Evolutionary conservation across 73 alveolate genomes (phyloP).

Genomic region (Paramecium sexaurelia): DNA sequence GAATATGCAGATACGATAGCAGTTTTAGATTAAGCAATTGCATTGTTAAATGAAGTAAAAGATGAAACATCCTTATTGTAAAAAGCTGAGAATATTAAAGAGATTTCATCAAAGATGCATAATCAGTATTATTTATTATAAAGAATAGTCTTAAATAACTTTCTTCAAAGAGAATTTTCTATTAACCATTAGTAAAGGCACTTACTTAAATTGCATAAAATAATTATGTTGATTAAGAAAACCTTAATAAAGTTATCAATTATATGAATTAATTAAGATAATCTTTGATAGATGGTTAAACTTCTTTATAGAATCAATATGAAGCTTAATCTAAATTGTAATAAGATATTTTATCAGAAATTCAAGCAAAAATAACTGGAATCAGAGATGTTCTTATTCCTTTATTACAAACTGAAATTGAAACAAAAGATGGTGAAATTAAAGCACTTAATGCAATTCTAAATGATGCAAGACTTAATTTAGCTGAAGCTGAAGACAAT

Average conservation of each 20-base stretch:
- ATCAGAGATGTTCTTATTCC: constrained; percentile 8
- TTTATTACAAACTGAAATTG: not conserved
- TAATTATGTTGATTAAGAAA: constrained; percentile 50
- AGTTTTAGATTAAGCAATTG: constrained; percentile 23
- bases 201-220: not conserved
- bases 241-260: constrained; percentile 20
- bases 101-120: not conserved
- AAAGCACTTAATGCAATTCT: constrained; percentile 19
- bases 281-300: constrained; percentile 44
- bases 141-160: not conserved
- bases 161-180: not conserved
- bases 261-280: constrained; percentile 24
- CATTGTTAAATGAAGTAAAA: constrained; percentile 36
- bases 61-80: constrained; percentile 26
- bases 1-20: constrained; percentile 43
- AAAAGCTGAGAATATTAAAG: not conserved
- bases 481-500: constrained; percentile 5
- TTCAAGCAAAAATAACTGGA: constrained; percentile 20
- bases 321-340: not conserved
- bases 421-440: constrained; percentile 40
- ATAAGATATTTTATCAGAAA: constrained; percentile 18
- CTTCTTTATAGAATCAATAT: not conserved
- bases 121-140: not conserved
- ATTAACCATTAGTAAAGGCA: constrained; percentile 46
- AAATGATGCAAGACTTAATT: constrained; percentile 15